Conservation (phyloP, 176 grass and related monocot genomes). For the Rhynchospora breviuscula region DNA sequence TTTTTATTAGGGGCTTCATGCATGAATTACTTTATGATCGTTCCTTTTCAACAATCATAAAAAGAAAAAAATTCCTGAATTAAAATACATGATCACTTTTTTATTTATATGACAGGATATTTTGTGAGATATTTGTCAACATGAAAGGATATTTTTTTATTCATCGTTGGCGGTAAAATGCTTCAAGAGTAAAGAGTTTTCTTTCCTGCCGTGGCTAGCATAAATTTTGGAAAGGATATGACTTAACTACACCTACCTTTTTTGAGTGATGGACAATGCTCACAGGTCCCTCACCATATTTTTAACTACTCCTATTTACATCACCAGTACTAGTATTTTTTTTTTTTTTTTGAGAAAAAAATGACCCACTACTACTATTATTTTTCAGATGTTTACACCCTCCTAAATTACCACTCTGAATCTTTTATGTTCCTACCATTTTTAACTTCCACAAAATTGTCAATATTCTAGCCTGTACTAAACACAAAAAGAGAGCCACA, state of each 20-base stretch:
- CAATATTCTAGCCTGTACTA: background rate
- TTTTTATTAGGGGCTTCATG: background rate
- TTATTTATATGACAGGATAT: background rate
- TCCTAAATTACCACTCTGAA: background rate
- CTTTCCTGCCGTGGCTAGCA: background rate
- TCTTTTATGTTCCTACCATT: background rate
- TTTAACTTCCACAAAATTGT: background rate
- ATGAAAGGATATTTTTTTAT: background rate
- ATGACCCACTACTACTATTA: background rate
- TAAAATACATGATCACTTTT: background rate
- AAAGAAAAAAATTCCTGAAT: background rate
- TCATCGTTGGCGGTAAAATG: background rate
- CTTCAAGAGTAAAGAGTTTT: background rate
- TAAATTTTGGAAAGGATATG: background rate
- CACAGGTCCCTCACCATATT: too few species aligned
- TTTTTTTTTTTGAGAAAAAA: background rate
- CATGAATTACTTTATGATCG: slow-evolving; percentile 2
- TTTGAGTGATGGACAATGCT: too few species aligned
- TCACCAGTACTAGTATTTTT: background rate
- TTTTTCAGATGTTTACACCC: background rate
- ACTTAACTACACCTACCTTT: too few species aligned
- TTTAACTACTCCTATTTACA: background rate
- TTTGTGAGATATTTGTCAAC: background rate
- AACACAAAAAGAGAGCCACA: too few species aligned
- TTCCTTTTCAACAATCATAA: background rate